These are phyloP conservation scores for Rosa persica DNA, from an alignment of 306 rosid genomes.

Conservation along the genomic window DNA sequence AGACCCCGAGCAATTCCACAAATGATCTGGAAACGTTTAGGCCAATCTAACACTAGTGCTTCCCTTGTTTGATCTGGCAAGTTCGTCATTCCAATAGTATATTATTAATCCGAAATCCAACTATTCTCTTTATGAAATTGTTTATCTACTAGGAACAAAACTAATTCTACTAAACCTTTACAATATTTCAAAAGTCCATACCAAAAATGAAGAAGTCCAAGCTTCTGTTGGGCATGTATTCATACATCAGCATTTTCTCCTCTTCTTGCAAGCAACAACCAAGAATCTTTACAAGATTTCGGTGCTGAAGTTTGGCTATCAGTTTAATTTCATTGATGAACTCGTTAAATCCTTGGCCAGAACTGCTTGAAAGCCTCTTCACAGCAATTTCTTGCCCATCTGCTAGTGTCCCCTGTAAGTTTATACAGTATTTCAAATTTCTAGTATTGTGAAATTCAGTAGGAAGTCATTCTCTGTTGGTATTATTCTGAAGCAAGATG, in stretches of 20 bases:
- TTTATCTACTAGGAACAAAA: not conserved
- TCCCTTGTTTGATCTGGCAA: constrained; percentile 10
- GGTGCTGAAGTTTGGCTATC: constrained; percentile 67
- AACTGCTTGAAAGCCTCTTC: constrained; percentile 49
- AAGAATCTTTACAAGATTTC: constrained; percentile 62
- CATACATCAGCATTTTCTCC: constrained; percentile 55
- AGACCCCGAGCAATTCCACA: constrained; percentile 29
- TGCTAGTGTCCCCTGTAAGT: constrained; percentile 49
- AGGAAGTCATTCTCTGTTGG: not conserved
- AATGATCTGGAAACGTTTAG: constrained; percentile 23
- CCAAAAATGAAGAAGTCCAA: constrained; percentile 71
- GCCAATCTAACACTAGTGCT: constrained; percentile 10
- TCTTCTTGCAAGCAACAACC: constrained; percentile 56
- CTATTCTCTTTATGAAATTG: not conserved
- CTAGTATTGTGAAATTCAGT: not conserved
- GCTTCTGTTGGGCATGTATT: constrained; percentile 63
- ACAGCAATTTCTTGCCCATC: constrained; percentile 60
- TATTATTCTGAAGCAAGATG: not conserved
- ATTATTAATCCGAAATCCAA: not conserved
- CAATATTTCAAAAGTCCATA: constrained; percentile 14
- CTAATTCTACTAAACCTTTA: not conserved
- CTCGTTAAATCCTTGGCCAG: constrained; percentile 60
- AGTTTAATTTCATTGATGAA: constrained; percentile 58
- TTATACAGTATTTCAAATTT: not conserved
- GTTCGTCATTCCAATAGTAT: not conserved